These are phyloP conservation scores for Bothriochloa decipiens DNA, from an alignment of 176 grass and related monocot genomes.

Conservation along the genomic window DNA sequence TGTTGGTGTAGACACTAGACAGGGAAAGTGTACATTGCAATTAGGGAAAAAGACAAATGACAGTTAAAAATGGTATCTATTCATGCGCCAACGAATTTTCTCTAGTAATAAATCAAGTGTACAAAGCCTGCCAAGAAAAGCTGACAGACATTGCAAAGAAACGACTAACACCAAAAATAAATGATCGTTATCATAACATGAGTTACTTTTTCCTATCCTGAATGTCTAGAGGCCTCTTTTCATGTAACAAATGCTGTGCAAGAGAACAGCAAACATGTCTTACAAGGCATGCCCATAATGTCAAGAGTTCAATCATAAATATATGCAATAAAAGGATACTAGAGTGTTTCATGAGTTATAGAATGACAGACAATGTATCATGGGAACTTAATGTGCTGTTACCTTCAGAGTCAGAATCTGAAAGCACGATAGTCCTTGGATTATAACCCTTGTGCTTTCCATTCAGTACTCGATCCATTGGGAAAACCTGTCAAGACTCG, in stretches of 20 bases:
- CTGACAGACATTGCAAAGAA: background rate
- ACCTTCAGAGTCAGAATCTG: slow-evolving; percentile 82
- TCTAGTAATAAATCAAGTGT: slow-evolving; percentile 15
- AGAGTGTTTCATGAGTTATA: background rate
- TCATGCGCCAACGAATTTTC: slow-evolving; percentile 4
- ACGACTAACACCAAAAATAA: slow-evolving; percentile 2
- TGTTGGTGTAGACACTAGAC: background rate
- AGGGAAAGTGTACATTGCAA: background rate
- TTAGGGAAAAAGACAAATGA: slow-evolving; percentile 34
- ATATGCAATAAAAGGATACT: slow-evolving; percentile 9
- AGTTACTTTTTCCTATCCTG: background rate
- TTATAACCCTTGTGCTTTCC: slow-evolving; percentile 28
- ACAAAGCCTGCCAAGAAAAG: slow-evolving; percentile 8
- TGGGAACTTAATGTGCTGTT: slow-evolving; percentile 16
- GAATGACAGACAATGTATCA: background rate
- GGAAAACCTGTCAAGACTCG: background rate
- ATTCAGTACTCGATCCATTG: slow-evolving; percentile 20
- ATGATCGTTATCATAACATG: background rate
- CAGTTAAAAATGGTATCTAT: slow-evolving; percentile 6
- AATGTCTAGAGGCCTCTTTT: slow-evolving; percentile 10
- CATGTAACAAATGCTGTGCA: slow-evolving; percentile 14
- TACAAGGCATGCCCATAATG: slow-evolving; percentile 21
- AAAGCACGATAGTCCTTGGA: slow-evolving; percentile 34
- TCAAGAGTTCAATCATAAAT: slow-evolving; percentile 19
- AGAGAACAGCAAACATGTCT: slow-evolving; percentile 28